Evolutionary conservation across 441 rosid genomes (phyloP), one percentile per base, ranked within the genome.

Genomic region (Erysimum cheiri): DNA sequence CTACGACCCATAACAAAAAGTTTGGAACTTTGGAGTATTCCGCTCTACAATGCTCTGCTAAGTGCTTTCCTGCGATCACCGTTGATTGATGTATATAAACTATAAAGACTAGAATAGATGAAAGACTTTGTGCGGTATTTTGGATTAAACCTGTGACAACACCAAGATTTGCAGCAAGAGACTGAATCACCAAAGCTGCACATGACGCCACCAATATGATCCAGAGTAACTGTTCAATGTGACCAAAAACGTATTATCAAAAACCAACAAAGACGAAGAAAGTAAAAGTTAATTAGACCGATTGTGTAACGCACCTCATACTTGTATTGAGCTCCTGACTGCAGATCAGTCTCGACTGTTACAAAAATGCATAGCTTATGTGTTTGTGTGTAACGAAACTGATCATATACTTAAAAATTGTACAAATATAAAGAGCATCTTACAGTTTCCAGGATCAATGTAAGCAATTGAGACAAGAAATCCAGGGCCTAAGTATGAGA

Each of bases 371-470:
- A 40, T 49, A 31, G 28, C 15, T 13, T 66, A 2, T 55, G 60
- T 32, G 24, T 54, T 10, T 62, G 22, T 72, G 13, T 28, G 8
- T 46, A 49, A 57, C 0, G 0, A 43, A 40, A 37, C 32, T 6
- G 47, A n/a, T n/a, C n/a, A n/a, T n/a, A n/a, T n/a, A n/a, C n/a
- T n/a, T n/a, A n/a, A n/a, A n/a, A n/a, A n/a, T n/a, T n/a, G n/a
- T n/a, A n/a, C 36, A 44, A 35, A 10, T 9, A 36, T 10, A 19
- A 63, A 10, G 15, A 1, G 58, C 61, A 39, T 32, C 92, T 83
- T 82, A 95, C 99, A 95, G 69, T 95, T 95, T 80, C 98, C 99
- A 63, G 97, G 99, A 77, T 95, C 98, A 64, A 92, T 95, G 75
- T 95, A 95, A 53, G 98, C 99, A 60, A 95, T 95, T 8, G 88